These are phyloP conservation scores for Xylaria cubensis DNA, from an alignment of 495 filamentous ascomycete species.

Conservation along the genomic window DNA sequence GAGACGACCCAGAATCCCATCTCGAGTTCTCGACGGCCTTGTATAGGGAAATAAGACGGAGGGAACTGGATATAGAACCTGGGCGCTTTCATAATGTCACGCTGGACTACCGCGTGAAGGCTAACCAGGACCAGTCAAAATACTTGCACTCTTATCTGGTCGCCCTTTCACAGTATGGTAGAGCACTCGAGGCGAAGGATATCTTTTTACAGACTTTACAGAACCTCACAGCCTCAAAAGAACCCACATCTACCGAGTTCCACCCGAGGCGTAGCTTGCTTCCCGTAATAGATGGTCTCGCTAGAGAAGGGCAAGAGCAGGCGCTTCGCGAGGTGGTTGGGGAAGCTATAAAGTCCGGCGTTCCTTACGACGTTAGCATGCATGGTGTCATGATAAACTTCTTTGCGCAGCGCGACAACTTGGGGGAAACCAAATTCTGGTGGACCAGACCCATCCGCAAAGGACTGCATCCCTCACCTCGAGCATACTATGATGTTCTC, in stretches of 20 bases:
- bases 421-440: conserved; percentile 66
- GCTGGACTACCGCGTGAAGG: conserved; percentile 15
- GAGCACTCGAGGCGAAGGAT: conserved; percentile 63
- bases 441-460: conserved; percentile 64
- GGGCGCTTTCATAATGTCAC: conserved; percentile 14
- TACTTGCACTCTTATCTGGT: conserved; percentile 60
- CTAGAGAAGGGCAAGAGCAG: conserved; percentile 64
- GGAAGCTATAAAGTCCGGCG: conserved; percentile 40
- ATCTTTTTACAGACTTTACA: conserved; percentile 57
- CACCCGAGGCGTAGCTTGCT: conserved; percentile 53
- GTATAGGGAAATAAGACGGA: conserved; percentile 58
- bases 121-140: conserved; percentile 6
- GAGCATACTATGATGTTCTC: conserved; percentile 60
- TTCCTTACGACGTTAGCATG: conserved; percentile 42
- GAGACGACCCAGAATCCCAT: conserved; percentile 50
- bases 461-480: conserved; percentile 47
- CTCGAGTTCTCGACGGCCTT: conserved; percentile 62
- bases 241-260: conserved; percentile 38
- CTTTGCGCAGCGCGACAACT: conserved; percentile 56
- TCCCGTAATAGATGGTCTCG: conserved; percentile 69
- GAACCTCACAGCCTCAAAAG: conserved; percentile 39
- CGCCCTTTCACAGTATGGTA: conserved; percentile 64
- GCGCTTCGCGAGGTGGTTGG: conserved; percentile 54
- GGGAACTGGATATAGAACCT: conserved; percentile 26
- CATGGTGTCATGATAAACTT: conserved; percentile 61